Evolutionary conservation across 2,329 filamentous ascomycete species (phyloP), one percentile per base, ranked within the genome.

Genomic region (Cylindrodendrum hubeiense): DNA sequence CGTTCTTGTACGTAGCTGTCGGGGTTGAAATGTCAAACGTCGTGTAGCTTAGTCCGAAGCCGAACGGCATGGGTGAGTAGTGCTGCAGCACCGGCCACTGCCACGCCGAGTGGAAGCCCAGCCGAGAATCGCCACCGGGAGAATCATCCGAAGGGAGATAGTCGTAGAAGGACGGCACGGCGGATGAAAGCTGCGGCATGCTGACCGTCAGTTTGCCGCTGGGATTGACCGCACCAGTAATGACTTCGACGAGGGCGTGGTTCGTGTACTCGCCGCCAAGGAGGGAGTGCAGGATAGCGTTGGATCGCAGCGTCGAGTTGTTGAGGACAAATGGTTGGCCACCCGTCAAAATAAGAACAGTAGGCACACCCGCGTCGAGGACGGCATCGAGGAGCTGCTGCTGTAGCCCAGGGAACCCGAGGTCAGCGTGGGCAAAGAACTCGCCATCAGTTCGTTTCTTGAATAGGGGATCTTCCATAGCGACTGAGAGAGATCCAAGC

Each of bases 11-110:
- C 9, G 39, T 33, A 2, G 66, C 67, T 1, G 55, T 64, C 1
- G 67, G 63, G 4, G 67, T 80, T 2, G 85, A 85, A 50, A 91
- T 81, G 28, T 83, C 78, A 77, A 91, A 92, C 0, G 80, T 83
- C 0, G 89, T 90, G 78, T 91, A 92, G 15, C 86, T 89, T 4
- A 92, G 81, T 0, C 90, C 90, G 63, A 85, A 91, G 2, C 90
- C 90, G 81, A 72, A 74, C 83, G 84, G 33, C 86, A 79, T 74
- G 2, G 64, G 66, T 1, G 68, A 65, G 5, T 57, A 54, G 34
- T 64, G 69, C 37, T 71, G 69, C 26, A 77, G 37, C 12, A 73
- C 65, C 8, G 77, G 76, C 60, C 68, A 75, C 26, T 75, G 71
- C 68, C 89, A 89, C 2, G 68, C 64, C 17, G 67, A 70, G 3